A percentile compares a stretch with the other conserved stretches of the same genome.
These are phyloP conservation scores for Rhodomyrtus tomentosa DNA, from an alignment of 345 rosid genomes.

Conservation along the genomic window DNA sequence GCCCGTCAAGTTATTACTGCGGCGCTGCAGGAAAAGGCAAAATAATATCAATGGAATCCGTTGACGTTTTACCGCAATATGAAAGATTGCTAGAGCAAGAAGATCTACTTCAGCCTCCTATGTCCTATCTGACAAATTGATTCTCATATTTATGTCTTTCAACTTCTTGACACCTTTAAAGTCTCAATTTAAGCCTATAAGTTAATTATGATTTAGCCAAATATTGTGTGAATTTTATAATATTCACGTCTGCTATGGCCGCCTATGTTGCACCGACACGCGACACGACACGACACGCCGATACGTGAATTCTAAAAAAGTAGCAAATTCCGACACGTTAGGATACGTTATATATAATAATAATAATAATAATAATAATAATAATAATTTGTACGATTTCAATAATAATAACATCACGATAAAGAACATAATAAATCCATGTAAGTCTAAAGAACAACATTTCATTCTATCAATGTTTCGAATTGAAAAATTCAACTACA, in stretches of 20 bases:
- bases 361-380: no score
- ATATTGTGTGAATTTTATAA: background rate
- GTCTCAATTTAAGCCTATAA: background rate
- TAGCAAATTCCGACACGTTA: no score
- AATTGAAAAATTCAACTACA: no score
- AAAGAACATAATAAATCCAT: no score
- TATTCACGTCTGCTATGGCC: background rate
- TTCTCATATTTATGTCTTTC: background rate
- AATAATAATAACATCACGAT: no score
- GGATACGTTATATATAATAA: no score
- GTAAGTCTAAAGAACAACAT: no score
- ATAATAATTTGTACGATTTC: no score
- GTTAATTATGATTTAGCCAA: background rate
- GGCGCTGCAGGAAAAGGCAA: constrained; percentile 63
- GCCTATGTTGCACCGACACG: no score
- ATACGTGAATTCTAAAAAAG: no score
- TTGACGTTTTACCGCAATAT: background rate
- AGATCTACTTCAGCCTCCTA: background rate
- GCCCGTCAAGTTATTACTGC: constrained; percentile 81
- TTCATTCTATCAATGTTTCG: no score
- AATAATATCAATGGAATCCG: background rate
- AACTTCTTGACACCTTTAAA: background rate
- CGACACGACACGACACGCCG: no score
- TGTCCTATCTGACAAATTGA: background rate
- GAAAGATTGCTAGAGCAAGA: background rate